These are phyloP conservation scores for Paraphaeosphaeria minitans DNA, from an alignment of 2,329 filamentous ascomycete species.

Conservation along the genomic window DNA sequence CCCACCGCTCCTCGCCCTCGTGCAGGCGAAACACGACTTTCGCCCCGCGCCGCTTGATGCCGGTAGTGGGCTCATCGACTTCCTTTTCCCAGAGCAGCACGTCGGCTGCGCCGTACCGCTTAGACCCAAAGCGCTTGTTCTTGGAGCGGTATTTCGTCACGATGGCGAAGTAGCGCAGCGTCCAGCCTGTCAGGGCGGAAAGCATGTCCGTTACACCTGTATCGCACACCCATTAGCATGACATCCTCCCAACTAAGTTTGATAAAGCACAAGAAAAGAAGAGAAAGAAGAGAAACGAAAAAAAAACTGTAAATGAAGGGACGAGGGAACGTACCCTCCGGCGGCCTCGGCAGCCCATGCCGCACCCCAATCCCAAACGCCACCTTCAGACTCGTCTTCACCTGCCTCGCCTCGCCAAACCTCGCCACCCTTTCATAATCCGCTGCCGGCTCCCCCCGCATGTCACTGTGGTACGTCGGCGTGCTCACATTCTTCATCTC, in stretches of 20 bases:
- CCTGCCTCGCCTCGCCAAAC: constrained; percentile 15
- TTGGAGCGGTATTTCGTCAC: constrained; percentile 16
- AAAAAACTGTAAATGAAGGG: too few species aligned
- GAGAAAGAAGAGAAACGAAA: too few species aligned
- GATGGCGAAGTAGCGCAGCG: constrained; percentile 20
- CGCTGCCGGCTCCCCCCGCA: constrained; percentile 19
- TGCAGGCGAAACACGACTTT: constrained; percentile 18
- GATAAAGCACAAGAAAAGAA: not conserved
- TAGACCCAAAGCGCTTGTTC: constrained; percentile 15
- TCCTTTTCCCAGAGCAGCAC: constrained; percentile 26
- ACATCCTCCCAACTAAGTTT: too few species aligned
- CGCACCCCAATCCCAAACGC: constrained; percentile 17
- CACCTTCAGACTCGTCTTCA: constrained; percentile 13
- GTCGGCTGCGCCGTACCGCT: constrained; percentile 19
- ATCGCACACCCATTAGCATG: not conserved
- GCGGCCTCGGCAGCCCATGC: constrained; percentile 14
- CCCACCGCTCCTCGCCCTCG: constrained; percentile 13
- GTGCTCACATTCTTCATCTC: constrained; percentile 20
- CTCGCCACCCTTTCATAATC: constrained; percentile 16
- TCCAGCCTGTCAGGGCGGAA: constrained; percentile 22
- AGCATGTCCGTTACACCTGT: constrained; percentile 20
- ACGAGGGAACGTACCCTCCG: constrained; percentile 10
- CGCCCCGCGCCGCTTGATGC: constrained; percentile 7
- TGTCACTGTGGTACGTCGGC: constrained; percentile 25
- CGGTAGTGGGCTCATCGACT: constrained; percentile 6